A percentile compares a stretch with the other conserved stretches of the same genome.
These are phyloP conservation scores for Hypoxylon sp. DNA, from an alignment of 2,329 filamentous ascomycete species.

Conservation along the genomic window DNA sequence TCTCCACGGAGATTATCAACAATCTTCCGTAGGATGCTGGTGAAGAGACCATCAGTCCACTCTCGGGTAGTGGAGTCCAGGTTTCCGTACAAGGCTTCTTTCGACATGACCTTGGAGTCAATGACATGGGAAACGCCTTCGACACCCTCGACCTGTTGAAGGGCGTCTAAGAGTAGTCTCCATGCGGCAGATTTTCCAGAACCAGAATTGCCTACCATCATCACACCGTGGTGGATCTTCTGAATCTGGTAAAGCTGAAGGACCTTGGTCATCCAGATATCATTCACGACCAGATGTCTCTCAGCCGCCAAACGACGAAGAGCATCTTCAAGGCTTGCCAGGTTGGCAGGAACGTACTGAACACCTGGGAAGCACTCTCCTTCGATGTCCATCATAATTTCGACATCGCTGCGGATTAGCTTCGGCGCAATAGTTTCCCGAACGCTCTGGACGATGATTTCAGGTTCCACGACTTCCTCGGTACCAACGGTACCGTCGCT, in stretches of 20 bases:
- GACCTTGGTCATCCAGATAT: constrained; percentile 97
- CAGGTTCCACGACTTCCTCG: constrained; percentile 84
- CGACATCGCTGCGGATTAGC: constrained; percentile 89
- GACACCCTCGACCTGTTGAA: constrained; percentile 88
- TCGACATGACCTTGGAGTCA: constrained; percentile 99
- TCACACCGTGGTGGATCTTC: constrained; percentile 97
- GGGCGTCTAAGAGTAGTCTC: constrained; percentile 88
- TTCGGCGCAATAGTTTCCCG: constrained; percentile 98
- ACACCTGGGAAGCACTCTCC: constrained; percentile 89
- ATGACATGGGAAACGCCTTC: constrained; percentile 98
- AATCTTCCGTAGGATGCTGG: constrained; percentile 96
- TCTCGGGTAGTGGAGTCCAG: constrained; percentile 96
- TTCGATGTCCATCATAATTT: constrained; percentile 87
- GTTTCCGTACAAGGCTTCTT: constrained; percentile 95
- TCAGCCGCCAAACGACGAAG: constrained; percentile 85
- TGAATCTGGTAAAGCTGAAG: constrained; percentile 98
- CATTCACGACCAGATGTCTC: constrained; percentile 86
- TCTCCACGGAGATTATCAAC: constrained; percentile 98
- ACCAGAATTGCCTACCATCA: constrained; percentile 99
- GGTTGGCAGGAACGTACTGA: constrained; percentile 88
- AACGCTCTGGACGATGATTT: constrained; percentile 98
- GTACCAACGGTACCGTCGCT: constrained; percentile 65
- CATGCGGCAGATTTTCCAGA: constrained; percentile 96
- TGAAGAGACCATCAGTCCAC: constrained; percentile 99
- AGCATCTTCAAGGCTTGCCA: constrained; percentile 79